Evolutionary conservation across 257 asterid species (phyloP).

Genomic region (Nyctanthes arbortristis): DNA sequence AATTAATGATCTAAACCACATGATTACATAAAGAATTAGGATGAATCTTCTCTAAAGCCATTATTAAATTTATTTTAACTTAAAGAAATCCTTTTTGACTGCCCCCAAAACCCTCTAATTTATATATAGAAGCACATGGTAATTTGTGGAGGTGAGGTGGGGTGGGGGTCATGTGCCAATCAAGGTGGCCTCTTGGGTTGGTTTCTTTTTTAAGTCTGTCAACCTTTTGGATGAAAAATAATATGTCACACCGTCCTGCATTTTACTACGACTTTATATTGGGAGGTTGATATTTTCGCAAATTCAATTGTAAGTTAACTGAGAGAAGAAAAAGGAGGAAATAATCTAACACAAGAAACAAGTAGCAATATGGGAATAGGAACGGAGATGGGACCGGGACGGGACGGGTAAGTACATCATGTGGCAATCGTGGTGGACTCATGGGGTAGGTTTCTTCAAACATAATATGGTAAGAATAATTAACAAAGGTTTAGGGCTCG

Average conservation of each 20-base stretch:
- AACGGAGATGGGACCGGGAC: background rate
- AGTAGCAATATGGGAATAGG: too few relatives aligned
- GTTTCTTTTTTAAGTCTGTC: too few relatives aligned
- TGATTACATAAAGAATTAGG: conserved; percentile 16
- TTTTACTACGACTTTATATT: too few relatives aligned
- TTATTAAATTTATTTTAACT: background rate
- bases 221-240: too few relatives aligned
- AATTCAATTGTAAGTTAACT: too few relatives aligned
- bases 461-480: conserved; percentile 46
- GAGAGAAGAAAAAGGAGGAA: too few relatives aligned
- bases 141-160: conserved; percentile 35
- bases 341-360: too few relatives aligned
- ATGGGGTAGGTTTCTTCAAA: conserved; percentile 58
- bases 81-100: conserved; percentile 25
- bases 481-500: conserved; percentile 49
- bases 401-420: conserved; percentile 43
- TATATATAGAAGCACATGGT: conserved; percentile 44
- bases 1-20: conserved; percentile 10
- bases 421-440: conserved; percentile 40
- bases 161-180: conserved; percentile 57
- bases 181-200: conserved; percentile 41
- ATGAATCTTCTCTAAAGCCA: conserved; percentile 17
- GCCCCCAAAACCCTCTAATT: conserved; percentile 20
- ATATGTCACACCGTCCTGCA: too few relatives aligned
- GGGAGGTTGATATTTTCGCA: too few relatives aligned